Evolutionary conservation across 2,329 filamentous ascomycete species (phyloP).

Genomic region (Microcyclosporella mali): DNA sequence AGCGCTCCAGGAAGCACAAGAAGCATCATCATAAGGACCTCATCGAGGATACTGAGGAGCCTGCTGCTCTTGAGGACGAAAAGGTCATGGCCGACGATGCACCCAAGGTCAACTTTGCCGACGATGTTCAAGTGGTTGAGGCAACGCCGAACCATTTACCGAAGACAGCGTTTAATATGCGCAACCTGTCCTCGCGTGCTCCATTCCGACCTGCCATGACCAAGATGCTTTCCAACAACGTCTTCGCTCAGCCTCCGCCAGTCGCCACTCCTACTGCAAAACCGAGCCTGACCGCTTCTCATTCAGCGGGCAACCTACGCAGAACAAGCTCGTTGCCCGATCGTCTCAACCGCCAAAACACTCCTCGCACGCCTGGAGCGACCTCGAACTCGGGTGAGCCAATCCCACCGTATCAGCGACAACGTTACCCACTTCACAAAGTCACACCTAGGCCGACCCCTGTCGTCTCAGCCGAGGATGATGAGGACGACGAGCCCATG

Average conservation of each 20-base stretch:
- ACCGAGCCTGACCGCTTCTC: constrained; percentile 12
- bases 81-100: constrained; percentile 4
- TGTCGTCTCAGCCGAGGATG: constrained; percentile 13
- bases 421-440: constrained; percentile 11
- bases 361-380: constrained; percentile 14
- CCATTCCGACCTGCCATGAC: constrained; percentile 53
- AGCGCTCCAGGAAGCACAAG: constrained; percentile 38
- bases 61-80: constrained; percentile 9
- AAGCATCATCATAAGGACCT: constrained; percentile 41
- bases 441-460: constrained; percentile 9
- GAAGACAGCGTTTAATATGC: constrained; percentile 30
- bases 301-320: constrained; percentile 48
- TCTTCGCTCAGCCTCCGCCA: constrained; percentile 48
- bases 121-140: constrained; percentile 29
- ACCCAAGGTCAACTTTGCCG: constrained; percentile 36
- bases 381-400: constrained; percentile 18
- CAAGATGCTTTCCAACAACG: constrained; percentile 63
- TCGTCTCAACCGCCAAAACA: constrained; percentile 46
- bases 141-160: constrained; percentile 12
- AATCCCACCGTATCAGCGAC: constrained; percentile 25
- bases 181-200: constrained; percentile 44
- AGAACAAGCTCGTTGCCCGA: constrained; percentile 70
- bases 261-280: constrained; percentile 3
- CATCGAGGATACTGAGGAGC: constrained; percentile 24
- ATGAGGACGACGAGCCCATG: constrained; percentile 31